These are phyloP conservation scores for Oryza officinalis DNA, from an alignment of 176 grass and related monocot genomes.

Conservation along the genomic window DNA sequence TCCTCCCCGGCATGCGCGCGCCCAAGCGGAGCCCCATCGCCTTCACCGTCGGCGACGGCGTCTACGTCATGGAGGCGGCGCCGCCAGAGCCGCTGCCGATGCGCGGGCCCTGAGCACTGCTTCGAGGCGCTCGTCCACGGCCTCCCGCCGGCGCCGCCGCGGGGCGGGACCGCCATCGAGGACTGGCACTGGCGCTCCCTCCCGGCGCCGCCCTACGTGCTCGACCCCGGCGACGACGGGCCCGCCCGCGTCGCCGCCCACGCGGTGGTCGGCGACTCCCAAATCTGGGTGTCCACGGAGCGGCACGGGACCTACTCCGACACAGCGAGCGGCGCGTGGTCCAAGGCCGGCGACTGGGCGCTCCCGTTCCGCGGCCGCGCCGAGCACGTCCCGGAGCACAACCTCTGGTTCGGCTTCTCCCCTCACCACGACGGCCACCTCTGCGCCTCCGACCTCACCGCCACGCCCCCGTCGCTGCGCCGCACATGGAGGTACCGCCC, in stretches of 20 bases:
- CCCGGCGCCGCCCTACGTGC: not conserved
- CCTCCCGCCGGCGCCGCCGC: not conserved
- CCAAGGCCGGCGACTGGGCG: not conserved
- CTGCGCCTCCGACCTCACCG: too few species aligned
- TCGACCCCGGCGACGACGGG: too few species aligned
- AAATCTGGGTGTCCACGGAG: not conserved
- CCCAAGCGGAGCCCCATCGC: not conserved
- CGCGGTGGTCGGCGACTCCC: too few species aligned
- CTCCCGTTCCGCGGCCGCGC: not conserved
- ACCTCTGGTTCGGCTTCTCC: too few species aligned
- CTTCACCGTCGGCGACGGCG: not conserved
- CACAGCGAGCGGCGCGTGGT: not conserved
- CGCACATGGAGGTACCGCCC: too few species aligned
- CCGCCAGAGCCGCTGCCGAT: not conserved
- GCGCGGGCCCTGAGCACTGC: not conserved
- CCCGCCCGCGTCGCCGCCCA: too few species aligned
- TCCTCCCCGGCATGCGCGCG: not conserved
- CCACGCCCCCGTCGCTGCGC: too few species aligned
- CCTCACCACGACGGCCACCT: too few species aligned
- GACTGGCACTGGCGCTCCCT: constrained; percentile 14
- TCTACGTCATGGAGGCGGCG: constrained; percentile 3
- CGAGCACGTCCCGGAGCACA: too few species aligned
- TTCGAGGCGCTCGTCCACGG: not conserved
- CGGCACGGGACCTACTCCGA: not conserved
- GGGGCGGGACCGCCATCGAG: too few species aligned